phyloP scores from a whole-genome alignment of 495 filamentous ascomycete genomes.

The Penicillium ochrochloron region DNA sequence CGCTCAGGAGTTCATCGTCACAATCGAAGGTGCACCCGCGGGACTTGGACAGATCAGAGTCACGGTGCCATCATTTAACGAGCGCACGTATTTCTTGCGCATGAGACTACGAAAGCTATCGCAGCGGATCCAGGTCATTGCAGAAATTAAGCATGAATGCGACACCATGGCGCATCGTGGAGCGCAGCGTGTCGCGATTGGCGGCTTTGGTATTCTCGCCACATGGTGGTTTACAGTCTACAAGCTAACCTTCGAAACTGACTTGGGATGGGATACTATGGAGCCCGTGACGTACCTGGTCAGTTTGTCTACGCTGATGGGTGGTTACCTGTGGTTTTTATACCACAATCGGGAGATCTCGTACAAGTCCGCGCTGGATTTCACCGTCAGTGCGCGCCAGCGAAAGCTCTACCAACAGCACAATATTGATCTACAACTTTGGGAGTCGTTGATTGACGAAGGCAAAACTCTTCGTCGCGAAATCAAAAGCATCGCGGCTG shows the following conservation, averaged over 20 bases:
- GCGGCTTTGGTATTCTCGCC: constrained; percentile 71
- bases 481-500: constrained; percentile 78
- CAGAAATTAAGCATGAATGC: constrained; percentile 79
- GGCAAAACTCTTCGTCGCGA: constrained; percentile 79
- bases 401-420: constrained; percentile 72
- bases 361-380: constrained; percentile 82
- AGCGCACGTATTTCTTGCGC: constrained; percentile 86
- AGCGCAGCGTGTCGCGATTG: constrained; percentile 79
- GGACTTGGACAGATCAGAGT: constrained; percentile 70
- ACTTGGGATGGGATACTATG: constrained; percentile 87
- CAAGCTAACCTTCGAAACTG: constrained; percentile 76
- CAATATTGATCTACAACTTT: constrained; percentile 75
- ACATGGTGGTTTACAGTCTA: constrained; percentile 85
- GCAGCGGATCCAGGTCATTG: constrained; percentile 64
- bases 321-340: constrained; percentile 91
- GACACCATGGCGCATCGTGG: constrained; percentile 74
- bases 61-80: constrained; percentile 82
- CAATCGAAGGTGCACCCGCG: constrained; percentile 71
- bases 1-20: constrained; percentile 80
- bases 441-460: constrained; percentile 80
- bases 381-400: constrained; percentile 81
- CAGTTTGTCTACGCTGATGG: constrained; percentile 80
- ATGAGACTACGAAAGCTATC: constrained; percentile 74
- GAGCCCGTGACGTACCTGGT: constrained; percentile 91
- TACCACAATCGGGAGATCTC: constrained; percentile 90